phyloP scores from a whole-genome alignment of 148 eudicot species.

The Dysphania ambrosioides region DNA sequence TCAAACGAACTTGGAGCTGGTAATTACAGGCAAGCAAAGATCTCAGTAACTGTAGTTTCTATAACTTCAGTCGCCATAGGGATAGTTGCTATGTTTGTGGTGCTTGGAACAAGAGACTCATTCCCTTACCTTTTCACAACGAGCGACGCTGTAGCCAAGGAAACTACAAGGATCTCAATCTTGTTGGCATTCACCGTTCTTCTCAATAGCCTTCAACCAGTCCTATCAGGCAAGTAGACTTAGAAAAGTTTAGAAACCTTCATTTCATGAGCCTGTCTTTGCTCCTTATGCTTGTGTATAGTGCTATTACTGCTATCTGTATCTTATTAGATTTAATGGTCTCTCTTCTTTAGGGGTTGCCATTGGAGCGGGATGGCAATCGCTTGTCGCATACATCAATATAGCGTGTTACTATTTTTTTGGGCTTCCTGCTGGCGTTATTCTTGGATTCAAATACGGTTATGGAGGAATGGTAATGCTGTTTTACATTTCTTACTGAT shows the following conservation, averaged over 20 bases:
- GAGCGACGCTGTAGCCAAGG: slow-evolving; percentile 57
- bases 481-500: neutral
- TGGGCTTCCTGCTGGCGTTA: slow-evolving; percentile 73
- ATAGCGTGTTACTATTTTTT: slow-evolving; percentile 68
- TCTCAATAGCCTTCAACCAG: slow-evolving; percentile 67
- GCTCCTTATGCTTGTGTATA: neutral
- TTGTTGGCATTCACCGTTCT: slow-evolving; percentile 54
- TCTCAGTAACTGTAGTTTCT: slow-evolving; percentile 60
- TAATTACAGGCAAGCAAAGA: slow-evolving; percentile 53
- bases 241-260: neutral
- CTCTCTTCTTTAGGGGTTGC: slow-evolving; percentile 55
- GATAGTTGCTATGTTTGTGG: slow-evolving; percentile 39
- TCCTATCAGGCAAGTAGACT: slow-evolving; percentile 49
- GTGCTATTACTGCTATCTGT: neutral
- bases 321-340: neutral
- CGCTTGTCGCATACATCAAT: slow-evolving; percentile 69
- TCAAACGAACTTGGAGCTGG: slow-evolving; percentile 84
- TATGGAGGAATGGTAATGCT: slow-evolving; percentile 52
- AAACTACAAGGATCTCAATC: slow-evolving; percentile 51
- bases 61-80: slow-evolving; percentile 57
- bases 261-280: neutral
- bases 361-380: slow-evolving; percentile 92
- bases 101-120: slow-evolving; percentile 50
- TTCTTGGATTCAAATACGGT: slow-evolving; percentile 57
- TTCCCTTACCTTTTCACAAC: slow-evolving; percentile 69